Conservation (phyloP, 1,284 basidiomycete species). For the Cutaneotrichosporon sp. region DNA sequence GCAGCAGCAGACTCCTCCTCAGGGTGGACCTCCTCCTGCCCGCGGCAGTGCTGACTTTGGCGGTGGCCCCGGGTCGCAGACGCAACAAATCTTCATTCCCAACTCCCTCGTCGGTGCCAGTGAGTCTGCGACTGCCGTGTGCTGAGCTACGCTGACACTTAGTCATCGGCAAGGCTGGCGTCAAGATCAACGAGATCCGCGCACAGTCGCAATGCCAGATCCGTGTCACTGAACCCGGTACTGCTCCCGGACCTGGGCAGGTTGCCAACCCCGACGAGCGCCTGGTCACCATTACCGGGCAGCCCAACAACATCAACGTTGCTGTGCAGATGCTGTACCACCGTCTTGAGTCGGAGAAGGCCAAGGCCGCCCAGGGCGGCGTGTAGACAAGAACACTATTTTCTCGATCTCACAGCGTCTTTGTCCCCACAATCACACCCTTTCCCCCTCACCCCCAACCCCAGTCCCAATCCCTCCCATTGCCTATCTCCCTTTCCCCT, state of each 20-base stretch:
- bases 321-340: constrained; percentile 85
- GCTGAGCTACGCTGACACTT: constrained; percentile 1
- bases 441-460: not conserved
- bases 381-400: not conserved
- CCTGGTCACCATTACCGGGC: constrained; percentile 89
- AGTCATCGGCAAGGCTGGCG: constrained; percentile 95
- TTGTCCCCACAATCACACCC: too few relatives aligned
- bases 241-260: constrained; percentile 49
- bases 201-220: constrained; percentile 89
- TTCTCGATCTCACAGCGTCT: too few relatives aligned
- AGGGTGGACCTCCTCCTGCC: constrained; percentile 10
- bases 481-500: not conserved
- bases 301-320: constrained; percentile 90
- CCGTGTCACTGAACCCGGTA: constrained; percentile 97
- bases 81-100: constrained; percentile 97
- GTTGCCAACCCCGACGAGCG: constrained; percentile 66
- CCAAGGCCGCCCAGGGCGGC: constrained; percentile 13
- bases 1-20: too few relatives aligned
- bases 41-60: constrained; percentile 11
- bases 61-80: constrained; percentile 57
- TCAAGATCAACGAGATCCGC: constrained; percentile 98
- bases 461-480: not conserved
- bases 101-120: constrained; percentile 94
- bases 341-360: constrained; percentile 28
- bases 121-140: too few relatives aligned